phyloP scores from a whole-genome alignment of 1,139 yeast genomes.

The Candida freyschussii region DNA sequence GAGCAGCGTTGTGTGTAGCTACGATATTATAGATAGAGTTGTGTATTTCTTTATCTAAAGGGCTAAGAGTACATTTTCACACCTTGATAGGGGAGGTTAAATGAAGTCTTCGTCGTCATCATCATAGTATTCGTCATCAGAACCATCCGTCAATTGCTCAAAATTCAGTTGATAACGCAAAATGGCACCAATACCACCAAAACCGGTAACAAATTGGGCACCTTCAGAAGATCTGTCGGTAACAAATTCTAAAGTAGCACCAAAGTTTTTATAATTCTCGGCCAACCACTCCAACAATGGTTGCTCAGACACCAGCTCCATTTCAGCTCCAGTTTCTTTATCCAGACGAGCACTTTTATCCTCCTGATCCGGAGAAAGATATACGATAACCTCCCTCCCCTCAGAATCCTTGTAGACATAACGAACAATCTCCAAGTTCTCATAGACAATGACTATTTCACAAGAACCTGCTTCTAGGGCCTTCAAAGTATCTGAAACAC shows the following conservation, averaged over 20 bases:
- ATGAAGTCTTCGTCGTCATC: constrained; percentile 48
- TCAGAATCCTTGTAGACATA: constrained; percentile 82
- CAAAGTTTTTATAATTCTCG: constrained; percentile 87
- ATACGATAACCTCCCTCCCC: constrained; percentile 70
- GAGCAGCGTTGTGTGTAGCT: too few relatives aligned
- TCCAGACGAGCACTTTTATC: constrained; percentile 77
- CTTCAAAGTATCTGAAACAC: constrained; percentile 92
- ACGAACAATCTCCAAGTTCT: constrained; percentile 80
- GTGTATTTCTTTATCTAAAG: too few relatives aligned
- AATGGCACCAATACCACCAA: constrained; percentile 97
- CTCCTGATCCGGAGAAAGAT: constrained; percentile 64
- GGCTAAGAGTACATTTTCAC: too few relatives aligned
- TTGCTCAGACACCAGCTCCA: constrained; percentile 17
- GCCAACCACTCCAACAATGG: constrained; percentile 94
- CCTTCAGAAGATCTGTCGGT: constrained; percentile 97
- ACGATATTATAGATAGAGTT: too few relatives aligned
- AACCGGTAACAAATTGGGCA: constrained; percentile 95
- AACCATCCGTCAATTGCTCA: constrained; percentile 87
- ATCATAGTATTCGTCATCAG: constrained; percentile 83
- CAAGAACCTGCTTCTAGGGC: constrained; percentile 96
- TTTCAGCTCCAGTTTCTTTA: constrained; percentile 55
- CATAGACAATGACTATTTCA: constrained; percentile 87
- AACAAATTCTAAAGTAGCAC: constrained; percentile 93
- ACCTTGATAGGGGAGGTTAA: too few relatives aligned
- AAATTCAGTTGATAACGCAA: constrained; percentile 95